A percentile compares a stretch with the other conserved stretches of the same genome.
Conservation (phyloP, 768 basidiomycete genomes). For the Lyophyllum shimeji region DNA sequence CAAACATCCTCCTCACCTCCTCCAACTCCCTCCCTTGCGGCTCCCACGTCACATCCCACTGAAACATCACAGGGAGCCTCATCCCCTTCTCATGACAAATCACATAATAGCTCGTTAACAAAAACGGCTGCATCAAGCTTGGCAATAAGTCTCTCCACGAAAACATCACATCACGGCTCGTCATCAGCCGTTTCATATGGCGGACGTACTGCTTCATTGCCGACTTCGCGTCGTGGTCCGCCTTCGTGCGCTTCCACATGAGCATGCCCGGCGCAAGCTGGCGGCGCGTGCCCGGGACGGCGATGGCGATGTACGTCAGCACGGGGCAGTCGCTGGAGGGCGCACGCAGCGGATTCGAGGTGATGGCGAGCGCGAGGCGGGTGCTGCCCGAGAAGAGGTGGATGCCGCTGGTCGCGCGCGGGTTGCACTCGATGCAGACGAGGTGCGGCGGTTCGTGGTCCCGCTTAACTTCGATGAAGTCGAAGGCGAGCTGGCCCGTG, state of each 20-base stretch:
- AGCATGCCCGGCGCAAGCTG: slow-evolving; percentile 20
- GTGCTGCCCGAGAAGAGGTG: slow-evolving; percentile 17
- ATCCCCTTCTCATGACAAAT: slow-evolving; percentile 19
- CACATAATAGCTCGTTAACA: slow-evolving; percentile 22
- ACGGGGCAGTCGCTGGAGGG: not conserved
- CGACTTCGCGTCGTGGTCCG: not conserved
- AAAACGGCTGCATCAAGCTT: slow-evolving; percentile 22
- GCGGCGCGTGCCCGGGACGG: slow-evolving; percentile 10
- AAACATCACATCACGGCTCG: slow-evolving; percentile 18
- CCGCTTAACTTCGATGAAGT: slow-evolving; percentile 13
- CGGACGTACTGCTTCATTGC: slow-evolving; percentile 16
- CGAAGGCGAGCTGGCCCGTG: slow-evolving; percentile 19
- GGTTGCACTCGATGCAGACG: slow-evolving; percentile 21
- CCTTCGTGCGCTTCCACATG: slow-evolving; percentile 15
- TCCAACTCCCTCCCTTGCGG: slow-evolving; percentile 14
- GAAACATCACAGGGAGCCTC: slow-evolving; percentile 21
- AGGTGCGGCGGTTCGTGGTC: slow-evolving; percentile 3
- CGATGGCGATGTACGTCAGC: not conserved
- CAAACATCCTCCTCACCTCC: slow-evolving; percentile 11
- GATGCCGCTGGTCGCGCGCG: not conserved
- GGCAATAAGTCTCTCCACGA: slow-evolving; percentile 17
- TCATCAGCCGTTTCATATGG: slow-evolving; percentile 19
- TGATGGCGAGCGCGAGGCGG: slow-evolving; percentile 14
- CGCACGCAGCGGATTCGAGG: slow-evolving; percentile 2
- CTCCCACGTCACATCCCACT: slow-evolving; percentile 21